Conservation (phyloP, 106 monocot species). For the Posidonia australis region DNA sequence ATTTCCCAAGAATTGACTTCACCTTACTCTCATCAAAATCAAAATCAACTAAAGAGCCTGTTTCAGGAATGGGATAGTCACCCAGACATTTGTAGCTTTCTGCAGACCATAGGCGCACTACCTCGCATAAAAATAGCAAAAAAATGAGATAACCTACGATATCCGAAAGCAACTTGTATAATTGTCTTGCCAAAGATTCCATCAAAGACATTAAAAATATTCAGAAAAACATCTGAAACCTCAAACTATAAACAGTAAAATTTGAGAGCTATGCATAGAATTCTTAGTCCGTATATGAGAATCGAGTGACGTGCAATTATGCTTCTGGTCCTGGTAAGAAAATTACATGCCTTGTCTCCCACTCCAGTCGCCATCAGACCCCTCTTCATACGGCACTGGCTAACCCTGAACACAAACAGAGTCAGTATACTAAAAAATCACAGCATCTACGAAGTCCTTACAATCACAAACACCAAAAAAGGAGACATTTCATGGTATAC, state of each 20-base stretch:
- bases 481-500: no score
- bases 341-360: constrained; percentile 16
- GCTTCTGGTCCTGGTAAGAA: background rate
- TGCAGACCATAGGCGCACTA: constrained; percentile 69
- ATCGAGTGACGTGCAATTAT: background rate
- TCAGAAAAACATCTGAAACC: no score
- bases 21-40: constrained; percentile 96
- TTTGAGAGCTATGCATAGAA: background rate
- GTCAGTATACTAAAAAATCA: no score
- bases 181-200: no score
- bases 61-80: constrained; percentile 39
- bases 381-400: constrained; percentile 19
- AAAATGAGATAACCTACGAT: background rate
- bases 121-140: constrained; percentile 19
- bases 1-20: background rate
- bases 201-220: background rate
- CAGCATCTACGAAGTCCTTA: background rate
- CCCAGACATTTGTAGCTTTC: constrained; percentile 58
- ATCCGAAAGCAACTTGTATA: background rate
- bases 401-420: constrained; percentile 5
- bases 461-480: no score
- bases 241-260: no score
- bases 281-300: background rate
- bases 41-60: constrained; percentile 43
- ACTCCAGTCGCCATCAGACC: constrained; percentile 17